Evolutionary conservation across 768 basidiomycete species (phyloP), one percentile per base, ranked within the genome.

Genomic region (Suillus luteus): DNA sequence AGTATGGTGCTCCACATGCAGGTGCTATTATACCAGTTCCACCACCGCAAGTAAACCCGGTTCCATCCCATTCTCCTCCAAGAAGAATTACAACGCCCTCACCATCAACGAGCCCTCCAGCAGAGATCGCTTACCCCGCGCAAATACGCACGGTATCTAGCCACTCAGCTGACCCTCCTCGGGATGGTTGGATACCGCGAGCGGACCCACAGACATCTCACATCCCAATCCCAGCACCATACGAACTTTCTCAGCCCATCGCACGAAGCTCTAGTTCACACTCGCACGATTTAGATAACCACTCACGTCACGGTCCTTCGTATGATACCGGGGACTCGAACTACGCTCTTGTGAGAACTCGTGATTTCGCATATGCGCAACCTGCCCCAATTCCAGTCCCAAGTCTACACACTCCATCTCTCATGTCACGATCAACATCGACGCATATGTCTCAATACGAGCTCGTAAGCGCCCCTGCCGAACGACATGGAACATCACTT

Each of bases 371-470:
- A n/a, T 75, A 77, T 67, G 67, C 68, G 24, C 10, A 63, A 19
- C 37, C 68, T 35, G 57, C 40, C 27, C 49, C 61, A 22, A 27
- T 64, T 6, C 57, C 66, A 10, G 24, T 68, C 22, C 68, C 62
- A 24, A 65, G 38, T 9, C 55, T 58, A 24, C 73, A 61, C 54
- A 60, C 71, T 3, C 58, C 73, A 5, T 77, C 75, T 15, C 33
- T 66, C 1, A 44, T 64, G 27, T 75, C 76, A 2, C 74, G 66
- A 2, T 66, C 72, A 10, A 22, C 55, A 12, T 76, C 75, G 9
- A 74, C 73, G 3, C 71, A 71, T 37, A 62, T 76, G 11, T 76
- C 75, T 7, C 76, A 76, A 52, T 74, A 71, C 38, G 76, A 76
- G 48, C 44, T 76, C 1, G 69, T 76, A 22, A 62, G 64, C 12